Percentiles rank a stretch among this genome's conserved stretches.
These are phyloP conservation scores for Vigna hirtella DNA, from an alignment of 306 rosid genomes.

Conservation along the genomic window DNA sequence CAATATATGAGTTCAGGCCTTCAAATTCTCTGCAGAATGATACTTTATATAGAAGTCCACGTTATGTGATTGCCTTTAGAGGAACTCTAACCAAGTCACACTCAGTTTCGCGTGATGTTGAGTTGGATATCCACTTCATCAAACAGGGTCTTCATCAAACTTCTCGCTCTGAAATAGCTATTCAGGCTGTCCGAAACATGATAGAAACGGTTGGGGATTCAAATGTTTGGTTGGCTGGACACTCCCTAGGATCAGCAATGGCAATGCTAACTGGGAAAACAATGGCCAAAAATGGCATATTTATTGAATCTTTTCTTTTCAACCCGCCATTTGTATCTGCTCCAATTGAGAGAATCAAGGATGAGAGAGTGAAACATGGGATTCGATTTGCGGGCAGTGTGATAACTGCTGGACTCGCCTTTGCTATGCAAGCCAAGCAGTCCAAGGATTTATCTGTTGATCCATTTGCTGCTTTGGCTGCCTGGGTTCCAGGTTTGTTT, in stretches of 20 bases:
- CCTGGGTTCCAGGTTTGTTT: slow-evolving; percentile 82
- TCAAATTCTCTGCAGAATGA: slow-evolving; percentile 49
- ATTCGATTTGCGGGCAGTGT: slow-evolving; percentile 80
- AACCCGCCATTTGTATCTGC: slow-evolving; percentile 86
- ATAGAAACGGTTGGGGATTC: slow-evolving; percentile 81
- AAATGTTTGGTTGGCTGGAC: slow-evolving; percentile 92
- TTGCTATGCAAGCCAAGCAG: slow-evolving; percentile 70
- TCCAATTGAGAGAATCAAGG: slow-evolving; percentile 82
- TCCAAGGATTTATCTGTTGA: slow-evolving; percentile 47
- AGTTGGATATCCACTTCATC: slow-evolving; percentile 74
- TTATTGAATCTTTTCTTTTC: slow-evolving; percentile 75
- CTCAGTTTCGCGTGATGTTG: slow-evolving; percentile 77
- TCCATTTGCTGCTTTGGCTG: slow-evolving; percentile 66
- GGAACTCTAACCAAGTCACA: slow-evolving; percentile 76
- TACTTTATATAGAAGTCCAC: slow-evolving; percentile 64
- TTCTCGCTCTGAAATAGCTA: slow-evolving; percentile 84
- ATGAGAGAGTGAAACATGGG: slow-evolving; percentile 81
- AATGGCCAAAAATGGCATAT: slow-evolving; percentile 69
- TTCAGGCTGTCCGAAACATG: slow-evolving; percentile 75
- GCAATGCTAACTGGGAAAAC: slow-evolving; percentile 89
- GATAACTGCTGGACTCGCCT: slow-evolving; percentile 83
- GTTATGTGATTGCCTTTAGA: slow-evolving; percentile 84
- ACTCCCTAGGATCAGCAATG: slow-evolving; percentile 92
- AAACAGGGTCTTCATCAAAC: slow-evolving; percentile 80
- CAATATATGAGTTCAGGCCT: slow-evolving; percentile 79